Percentiles rank a stretch among this genome's conserved stretches.
Evolutionary conservation across 2,329 filamentous ascomycete genomes (phyloP).

Genomic region (Neopestalotiopsis clavispora): DNA sequence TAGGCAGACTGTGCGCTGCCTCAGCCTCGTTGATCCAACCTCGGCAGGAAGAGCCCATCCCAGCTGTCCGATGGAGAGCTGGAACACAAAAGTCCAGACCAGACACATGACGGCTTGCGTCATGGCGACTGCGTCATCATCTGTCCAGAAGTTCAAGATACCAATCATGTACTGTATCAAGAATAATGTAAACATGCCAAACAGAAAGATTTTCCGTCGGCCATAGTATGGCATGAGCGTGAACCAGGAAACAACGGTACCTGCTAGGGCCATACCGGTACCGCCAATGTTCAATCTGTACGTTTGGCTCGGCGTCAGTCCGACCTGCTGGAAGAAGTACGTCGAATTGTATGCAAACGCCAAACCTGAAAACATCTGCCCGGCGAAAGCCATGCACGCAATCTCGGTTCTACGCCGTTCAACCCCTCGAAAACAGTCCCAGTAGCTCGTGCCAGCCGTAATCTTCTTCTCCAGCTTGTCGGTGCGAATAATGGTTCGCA

Average conservation of each 20-base stretch:
- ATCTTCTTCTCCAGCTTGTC: constrained; percentile 40
- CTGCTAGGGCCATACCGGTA: constrained; percentile 15
- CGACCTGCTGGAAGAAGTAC: constrained; percentile 36
- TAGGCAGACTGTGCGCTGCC: constrained; percentile 15
- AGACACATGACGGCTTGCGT: constrained; percentile 12
- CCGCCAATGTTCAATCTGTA: constrained; percentile 20
- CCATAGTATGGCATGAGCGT: constrained; percentile 20
- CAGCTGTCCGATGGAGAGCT: constrained; percentile 16
- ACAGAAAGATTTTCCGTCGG: constrained; percentile 20
- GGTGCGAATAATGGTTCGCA: constrained; percentile 38
- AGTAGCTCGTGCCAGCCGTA: constrained; percentile 31
- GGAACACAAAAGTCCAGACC: constrained; percentile 17
- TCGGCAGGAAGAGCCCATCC: constrained; percentile 15
- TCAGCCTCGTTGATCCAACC: constrained; percentile 9
- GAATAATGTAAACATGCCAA: constrained; percentile 20
- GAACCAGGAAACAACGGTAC: constrained; percentile 19
- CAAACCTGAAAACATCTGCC: constrained; percentile 28
- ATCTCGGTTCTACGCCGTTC: constrained; percentile 41
- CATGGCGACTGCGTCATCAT: constrained; percentile 10
- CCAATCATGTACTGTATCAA: constrained; percentile 19
- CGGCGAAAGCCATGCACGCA: constrained; percentile 29
- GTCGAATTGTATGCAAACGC: constrained; percentile 29
- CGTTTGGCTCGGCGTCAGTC: constrained; percentile 23
- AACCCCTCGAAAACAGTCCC: constrained; percentile 42
- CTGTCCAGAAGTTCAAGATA: constrained; percentile 16